phyloP scores from a whole-genome alignment of 1,139 yeast genomes.

The Nakaseomyces sp. region DNA sequence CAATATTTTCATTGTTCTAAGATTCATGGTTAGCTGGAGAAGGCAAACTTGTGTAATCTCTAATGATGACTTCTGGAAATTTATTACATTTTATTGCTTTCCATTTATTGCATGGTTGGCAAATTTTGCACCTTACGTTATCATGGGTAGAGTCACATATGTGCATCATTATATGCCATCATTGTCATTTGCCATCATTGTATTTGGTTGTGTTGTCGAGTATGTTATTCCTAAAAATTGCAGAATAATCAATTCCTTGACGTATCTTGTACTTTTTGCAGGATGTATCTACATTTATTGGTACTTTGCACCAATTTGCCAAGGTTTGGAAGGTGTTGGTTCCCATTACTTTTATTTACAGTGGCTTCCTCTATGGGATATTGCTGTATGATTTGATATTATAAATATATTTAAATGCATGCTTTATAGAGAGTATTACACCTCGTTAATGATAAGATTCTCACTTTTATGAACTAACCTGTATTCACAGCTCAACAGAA shows the following conservation, averaged over 20 bases:
- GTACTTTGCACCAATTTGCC: slow-evolving; percentile 43
- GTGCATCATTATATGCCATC: slow-evolving; percentile 81
- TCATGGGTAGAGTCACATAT: slow-evolving; percentile 79
- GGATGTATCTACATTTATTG: slow-evolving; percentile 37
- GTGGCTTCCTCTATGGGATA: slow-evolving; percentile 42
- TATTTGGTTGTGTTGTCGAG: slow-evolving; percentile 53
- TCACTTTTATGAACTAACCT: not conserved
- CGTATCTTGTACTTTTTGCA: slow-evolving; percentile 34
- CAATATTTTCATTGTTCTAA: slow-evolving; percentile 33
- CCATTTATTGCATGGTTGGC: slow-evolving; percentile 64
- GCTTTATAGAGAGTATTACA: not conserved
- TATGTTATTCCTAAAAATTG: slow-evolving; percentile 19
- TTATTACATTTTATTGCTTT: slow-evolving; percentile 48
- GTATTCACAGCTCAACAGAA: slow-evolving; percentile 26
- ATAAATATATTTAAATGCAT: not conserved
- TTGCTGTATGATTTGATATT: slow-evolving; percentile 13
- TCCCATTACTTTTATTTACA: slow-evolving; percentile 39
- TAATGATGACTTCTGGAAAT: slow-evolving; percentile 27
- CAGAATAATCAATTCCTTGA: slow-evolving; percentile 27
- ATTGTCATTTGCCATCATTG: slow-evolving; percentile 62
- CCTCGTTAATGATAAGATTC: not conserved
- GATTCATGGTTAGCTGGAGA: slow-evolving; percentile 49
- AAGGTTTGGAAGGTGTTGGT: slow-evolving; percentile 47
- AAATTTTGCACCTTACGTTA: slow-evolving; percentile 62
- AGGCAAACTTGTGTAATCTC: slow-evolving; percentile 39